phyloP scores from a whole-genome alignment of 225 moss, liverwort and hornwort genomes.

The Pleurozium schreberi region DNA sequence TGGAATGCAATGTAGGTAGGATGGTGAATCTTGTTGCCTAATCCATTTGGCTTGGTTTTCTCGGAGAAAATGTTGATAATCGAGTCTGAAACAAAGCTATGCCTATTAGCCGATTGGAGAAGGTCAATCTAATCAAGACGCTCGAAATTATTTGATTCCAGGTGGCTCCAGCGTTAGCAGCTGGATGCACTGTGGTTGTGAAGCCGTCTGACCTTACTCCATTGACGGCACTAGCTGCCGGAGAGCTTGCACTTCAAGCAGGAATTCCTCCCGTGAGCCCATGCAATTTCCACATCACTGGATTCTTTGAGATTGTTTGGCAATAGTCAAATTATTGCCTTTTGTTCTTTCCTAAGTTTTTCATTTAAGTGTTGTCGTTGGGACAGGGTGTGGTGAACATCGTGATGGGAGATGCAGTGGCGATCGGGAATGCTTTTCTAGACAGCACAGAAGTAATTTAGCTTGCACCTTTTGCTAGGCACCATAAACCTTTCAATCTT shows the following conservation, averaged over 20 bases:
- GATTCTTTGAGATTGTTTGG: neutral
- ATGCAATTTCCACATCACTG: neutral
- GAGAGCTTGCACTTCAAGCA: conserved; percentile 77
- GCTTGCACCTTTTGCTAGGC: neutral
- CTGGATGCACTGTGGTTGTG: conserved; percentile 81
- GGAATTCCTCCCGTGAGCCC: conserved; percentile 82
- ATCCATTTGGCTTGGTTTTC: neutral
- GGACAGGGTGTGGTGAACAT: conserved; percentile 79
- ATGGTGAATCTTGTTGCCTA: neutral
- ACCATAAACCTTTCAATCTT: neutral
- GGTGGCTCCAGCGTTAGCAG: conserved; percentile 93
- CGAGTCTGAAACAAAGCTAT: neutral
- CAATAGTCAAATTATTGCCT: neutral
- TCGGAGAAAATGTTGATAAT: neutral
- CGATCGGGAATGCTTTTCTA: conserved; percentile 64
- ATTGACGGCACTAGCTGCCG: conserved; percentile 76
- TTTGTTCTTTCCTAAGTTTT: neutral
- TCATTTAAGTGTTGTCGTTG: neutral
- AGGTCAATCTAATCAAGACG: neutral
- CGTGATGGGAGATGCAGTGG: conserved; percentile 70
- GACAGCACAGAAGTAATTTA: conserved; percentile 60
- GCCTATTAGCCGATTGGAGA: neutral
- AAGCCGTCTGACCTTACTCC: conserved; percentile 93
- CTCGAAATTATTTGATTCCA: conserved; percentile 4
- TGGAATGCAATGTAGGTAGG: neutral